Base-by-base conservation (phyloP, 768 basidiomycete genomes). In the Lyophyllum semitale region DNA sequence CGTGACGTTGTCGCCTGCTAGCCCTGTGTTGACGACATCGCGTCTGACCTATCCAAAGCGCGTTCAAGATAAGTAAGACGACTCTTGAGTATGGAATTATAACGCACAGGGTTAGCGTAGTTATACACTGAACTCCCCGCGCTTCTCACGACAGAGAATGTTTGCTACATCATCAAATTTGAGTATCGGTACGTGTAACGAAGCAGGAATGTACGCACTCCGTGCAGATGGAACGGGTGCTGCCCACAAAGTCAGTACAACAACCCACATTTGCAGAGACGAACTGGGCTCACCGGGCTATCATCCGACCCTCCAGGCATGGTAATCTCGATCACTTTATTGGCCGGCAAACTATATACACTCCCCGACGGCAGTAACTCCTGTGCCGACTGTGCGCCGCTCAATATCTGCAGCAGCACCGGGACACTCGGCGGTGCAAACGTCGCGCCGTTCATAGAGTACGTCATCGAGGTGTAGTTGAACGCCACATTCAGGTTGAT, bases 341-440 rank as follows among this genome's bases (percentile, higher is more conserved):
- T 78, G 8, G 66, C 68, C 0, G 80, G 78, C 17, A 87, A 67
- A 9, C 68, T 58, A 58, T 79, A 81, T 7, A 85, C 71, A 18
- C 71, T 69, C 5, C 79, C 79, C 1, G 64, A 27, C 0, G 75
- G 85, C 26, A 85, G 67, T 17, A 87, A 69, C 1, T 80, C 72
- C 18, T 71, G 62, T 0, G 84, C 74, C 17, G 72, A 69, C 32
- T 67, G 68, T 5, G 78, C 77, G 0, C 85, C 85, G 47, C 79
- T 84, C 32, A 87, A 62, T 35, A 85, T 80, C 58, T 87, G 85
- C 15, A 85, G 74, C 11, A 87, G 73, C 12, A 84, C 77, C 0
- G 85, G 84, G 0, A 77, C 68, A 0, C 72, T 70, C 0, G 84
- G 83, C 1, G 73, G 63, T 6, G 33, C 38, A 54, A 70, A 78